phyloP scores from a whole-genome alignment of 2,329 filamentous ascomycete species.

The Sarocladium oryzae region DNA sequence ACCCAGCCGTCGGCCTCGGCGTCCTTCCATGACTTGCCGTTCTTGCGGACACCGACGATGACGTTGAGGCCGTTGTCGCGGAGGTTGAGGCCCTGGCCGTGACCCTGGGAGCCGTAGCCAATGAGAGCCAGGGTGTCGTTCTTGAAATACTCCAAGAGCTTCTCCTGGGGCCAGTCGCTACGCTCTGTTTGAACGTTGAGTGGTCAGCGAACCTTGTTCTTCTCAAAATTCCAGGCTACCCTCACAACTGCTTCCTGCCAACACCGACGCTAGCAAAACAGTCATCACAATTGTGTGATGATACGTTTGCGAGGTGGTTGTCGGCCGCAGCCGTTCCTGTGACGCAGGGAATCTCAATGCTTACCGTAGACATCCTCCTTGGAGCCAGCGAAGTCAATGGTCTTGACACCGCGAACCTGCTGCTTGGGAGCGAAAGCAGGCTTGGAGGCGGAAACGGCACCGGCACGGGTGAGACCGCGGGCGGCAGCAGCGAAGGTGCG shows the following conservation, averaged over 20 bases:
- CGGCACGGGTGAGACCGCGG: slow-evolving; percentile 47
- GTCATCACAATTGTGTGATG: no score
- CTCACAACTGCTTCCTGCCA: no score
- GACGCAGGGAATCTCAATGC: no score
- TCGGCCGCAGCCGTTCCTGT: no score
- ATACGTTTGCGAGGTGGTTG: no score
- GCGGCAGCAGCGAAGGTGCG: slow-evolving; percentile 58
- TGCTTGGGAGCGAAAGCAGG: slow-evolving; percentile 51
- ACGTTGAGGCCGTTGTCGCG: slow-evolving; percentile 99
- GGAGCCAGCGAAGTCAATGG: slow-evolving; percentile 93
- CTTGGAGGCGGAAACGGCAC: slow-evolving; percentile 46
- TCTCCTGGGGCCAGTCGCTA: slow-evolving; percentile 96
- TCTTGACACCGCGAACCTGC: slow-evolving; percentile 89
- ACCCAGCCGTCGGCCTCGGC: slow-evolving; percentile 97
- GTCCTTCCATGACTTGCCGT: slow-evolving; percentile 97
- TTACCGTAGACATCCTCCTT: slow-evolving; percentile 93
- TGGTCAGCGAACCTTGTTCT: no score
- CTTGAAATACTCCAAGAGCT: slow-evolving; percentile 99
- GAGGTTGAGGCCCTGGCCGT: slow-evolving; percentile 98
- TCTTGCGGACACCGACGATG: slow-evolving; percentile 97
- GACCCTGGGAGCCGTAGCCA: slow-evolving; percentile 95
- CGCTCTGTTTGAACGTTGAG: slow-evolving; percentile 61
- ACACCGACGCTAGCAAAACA: no score
- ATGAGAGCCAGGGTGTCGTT: slow-evolving; percentile 98
- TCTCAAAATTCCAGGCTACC: no score